Evolutionary conservation across 1,284 basidiomycete genomes (phyloP).

Genomic region (Ustilago bromivora): DNA sequence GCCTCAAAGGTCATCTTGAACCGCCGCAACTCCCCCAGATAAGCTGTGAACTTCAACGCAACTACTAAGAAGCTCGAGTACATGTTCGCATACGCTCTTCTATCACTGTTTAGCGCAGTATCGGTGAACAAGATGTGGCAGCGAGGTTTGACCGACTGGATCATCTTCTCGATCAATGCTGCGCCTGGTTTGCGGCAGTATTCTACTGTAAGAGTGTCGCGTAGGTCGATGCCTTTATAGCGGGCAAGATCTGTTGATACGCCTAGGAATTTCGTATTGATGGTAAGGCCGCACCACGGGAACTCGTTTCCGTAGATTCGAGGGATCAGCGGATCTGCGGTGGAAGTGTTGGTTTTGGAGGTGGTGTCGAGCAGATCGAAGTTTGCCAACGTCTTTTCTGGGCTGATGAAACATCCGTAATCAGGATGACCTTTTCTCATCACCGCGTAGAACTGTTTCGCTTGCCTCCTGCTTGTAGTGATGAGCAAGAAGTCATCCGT

Average conservation of each 20-base stretch:
- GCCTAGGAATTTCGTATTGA: conserved; percentile 52
- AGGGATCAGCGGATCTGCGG: conserved; percentile 50
- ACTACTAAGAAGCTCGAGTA: conserved; percentile 87
- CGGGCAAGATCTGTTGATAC: conserved; percentile 60
- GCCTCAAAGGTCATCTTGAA: conserved; percentile 54
- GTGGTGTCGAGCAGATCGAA: conserved; percentile 79
- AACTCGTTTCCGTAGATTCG: conserved; percentile 53
- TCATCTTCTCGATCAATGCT: conserved; percentile 62
- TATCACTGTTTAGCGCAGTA: conserved; percentile 76
- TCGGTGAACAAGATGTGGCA: conserved; percentile 82
- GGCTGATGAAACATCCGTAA: conserved; percentile 90
- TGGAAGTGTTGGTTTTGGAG: neutral
- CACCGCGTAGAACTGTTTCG: conserved; percentile 78
- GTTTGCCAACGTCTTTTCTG: conserved; percentile 88
- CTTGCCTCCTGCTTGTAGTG: conserved; percentile 78
- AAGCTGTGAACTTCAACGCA: conserved; percentile 88
- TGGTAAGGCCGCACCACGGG: conserved; percentile 66
- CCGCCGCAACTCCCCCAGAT: conserved; percentile 76
- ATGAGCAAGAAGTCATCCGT: conserved; percentile 95
- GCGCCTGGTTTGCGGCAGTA: conserved; percentile 57
- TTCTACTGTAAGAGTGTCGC: conserved; percentile 69
- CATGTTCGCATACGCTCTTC: conserved; percentile 81
- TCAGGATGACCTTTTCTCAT: conserved; percentile 83
- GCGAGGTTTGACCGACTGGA: conserved; percentile 54
- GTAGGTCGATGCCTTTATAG: conserved; percentile 56